Percentiles rank a stretch among this genome's conserved stretches.
These are phyloP conservation scores for Dioszegia hungarica DNA, from an alignment of 768 basidiomycete genomes.

Conservation along the genomic window DNA sequence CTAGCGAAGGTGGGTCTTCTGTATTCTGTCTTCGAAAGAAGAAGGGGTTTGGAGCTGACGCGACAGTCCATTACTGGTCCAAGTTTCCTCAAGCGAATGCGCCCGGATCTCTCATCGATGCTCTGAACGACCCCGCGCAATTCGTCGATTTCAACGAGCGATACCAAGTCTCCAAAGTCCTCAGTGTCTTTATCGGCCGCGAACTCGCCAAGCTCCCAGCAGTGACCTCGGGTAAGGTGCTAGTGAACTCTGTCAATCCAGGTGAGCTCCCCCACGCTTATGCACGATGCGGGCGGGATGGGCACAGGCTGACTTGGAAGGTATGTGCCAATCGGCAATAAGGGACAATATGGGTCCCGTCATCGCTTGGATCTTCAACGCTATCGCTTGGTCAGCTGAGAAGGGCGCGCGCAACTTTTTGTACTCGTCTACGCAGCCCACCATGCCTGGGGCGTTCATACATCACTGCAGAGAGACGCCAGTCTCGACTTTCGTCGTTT, in stretches of 20 bases:
- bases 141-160: neutral
- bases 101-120: neutral
- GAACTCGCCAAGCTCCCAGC: neutral
- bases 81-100: conserved; percentile 3
- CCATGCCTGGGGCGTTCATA: neutral
- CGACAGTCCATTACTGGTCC: conserved; percentile 3
- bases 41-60: neutral
- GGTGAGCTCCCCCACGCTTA: neutral
- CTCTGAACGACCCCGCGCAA: neutral
- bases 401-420: conserved; percentile 5
- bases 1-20: conserved; percentile 3
- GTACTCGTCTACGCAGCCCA: neutral
- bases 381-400: neutral
- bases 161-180: conserved; percentile 4
- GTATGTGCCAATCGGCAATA: neutral
- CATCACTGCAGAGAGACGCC: neutral
- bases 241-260: conserved; percentile 1
- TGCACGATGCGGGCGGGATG: no score
- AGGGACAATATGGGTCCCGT: neutral
- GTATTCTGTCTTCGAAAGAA: neutral
- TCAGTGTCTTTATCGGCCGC: neutral
- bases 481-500: neutral
- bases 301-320: neutral
- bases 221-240: neutral
- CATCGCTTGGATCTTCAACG: neutral